Evolutionary conservation across 805 yeast species (phyloP), one percentile per base, ranked within the genome.

Genomic region (Teunomyces aglyptinius): DNA sequence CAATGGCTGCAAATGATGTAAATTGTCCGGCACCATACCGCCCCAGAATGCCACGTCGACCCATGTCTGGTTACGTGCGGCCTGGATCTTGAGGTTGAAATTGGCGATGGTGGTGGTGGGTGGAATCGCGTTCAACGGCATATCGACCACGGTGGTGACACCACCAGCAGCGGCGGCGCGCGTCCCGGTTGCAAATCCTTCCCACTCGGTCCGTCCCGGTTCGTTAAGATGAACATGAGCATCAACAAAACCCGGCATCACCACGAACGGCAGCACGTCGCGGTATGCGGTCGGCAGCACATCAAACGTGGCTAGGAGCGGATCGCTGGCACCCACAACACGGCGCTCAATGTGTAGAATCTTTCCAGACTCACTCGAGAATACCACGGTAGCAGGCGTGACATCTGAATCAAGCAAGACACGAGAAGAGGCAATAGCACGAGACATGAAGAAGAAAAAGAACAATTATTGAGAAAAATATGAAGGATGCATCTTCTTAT

Each of bases 151-250:
- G 0, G 97, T 90, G 19, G 98, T 91, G 41, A 91, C 97, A 48
- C 98, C 98, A 13, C 98, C 98, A 10, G 91, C 77, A 0, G 96
- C 96, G 0, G 97, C 97, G 2, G 96, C 87, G 61, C 85, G 84
- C 0, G 98, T 91, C 0, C 98, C 98, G 0, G 96, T 86, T n/a
- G 83, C 96, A 63, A 92, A 91, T 1, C 98, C 98, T 66, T 91
- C 98, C 98, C 98, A 91, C 51, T 90, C 96, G 1, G 97, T 91
- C 56, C 97, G 73, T n/a, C 98, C 98, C 0, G 98, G 97, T 59
- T 92, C 98, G 64, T 92, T 92, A 55, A 91, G 70, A 60, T 91
- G 98, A 20, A 91, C 98, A 64, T 91, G 98, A 4, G 96, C 79
- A 60, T 91, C 98, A 3, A 91, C 95, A 26, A 91, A 75, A 0